These are phyloP conservation scores for Tarenaya hassleriana DNA, from an alignment of 345 rosid species.

Conservation along the genomic window DNA sequence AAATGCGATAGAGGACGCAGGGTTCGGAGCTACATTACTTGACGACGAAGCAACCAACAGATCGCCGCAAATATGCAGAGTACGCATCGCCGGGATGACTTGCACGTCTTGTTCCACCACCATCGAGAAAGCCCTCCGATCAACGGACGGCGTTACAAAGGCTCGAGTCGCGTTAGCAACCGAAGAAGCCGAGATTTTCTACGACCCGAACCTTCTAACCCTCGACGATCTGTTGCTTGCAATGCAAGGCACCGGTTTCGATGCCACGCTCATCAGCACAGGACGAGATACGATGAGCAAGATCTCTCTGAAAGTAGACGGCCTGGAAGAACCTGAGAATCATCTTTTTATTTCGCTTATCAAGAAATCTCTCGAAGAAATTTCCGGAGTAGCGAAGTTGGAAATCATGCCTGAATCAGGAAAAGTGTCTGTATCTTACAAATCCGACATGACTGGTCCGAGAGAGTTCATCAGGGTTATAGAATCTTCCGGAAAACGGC, in stretches of 20 bases:
- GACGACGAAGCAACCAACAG: conserved; percentile 34
- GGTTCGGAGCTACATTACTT: conserved; percentile 46
- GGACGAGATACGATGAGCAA: conserved; percentile 44
- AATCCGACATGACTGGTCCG: conserved; percentile 51
- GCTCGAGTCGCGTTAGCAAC: conserved; percentile 63
- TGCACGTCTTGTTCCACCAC: conserved; percentile 62
- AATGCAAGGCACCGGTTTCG: conserved; percentile 48
- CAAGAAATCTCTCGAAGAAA: conserved; percentile 47
- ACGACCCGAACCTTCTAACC: conserved; percentile 36
- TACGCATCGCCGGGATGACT: conserved; percentile 66
- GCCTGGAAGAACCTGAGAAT: conserved; percentile 25
- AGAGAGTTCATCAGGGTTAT: conserved; percentile 51
- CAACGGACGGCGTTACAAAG: conserved; percentile 47
- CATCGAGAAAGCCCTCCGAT: conserved; percentile 46
- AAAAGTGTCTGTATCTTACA: conserved; percentile 46
- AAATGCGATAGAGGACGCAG: conserved; percentile 60
- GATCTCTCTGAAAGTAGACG: conserved; percentile 53
- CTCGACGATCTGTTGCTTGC: conserved; percentile 31
- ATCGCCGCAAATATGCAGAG: conserved; percentile 45
- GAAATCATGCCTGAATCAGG: conserved; percentile 15
- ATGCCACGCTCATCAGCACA: conserved; percentile 48
- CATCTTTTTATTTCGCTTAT: conserved; percentile 38
- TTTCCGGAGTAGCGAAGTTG: conserved; percentile 48
- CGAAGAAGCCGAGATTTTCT: conserved; percentile 58
- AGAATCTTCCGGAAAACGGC: conserved; percentile 51